Evolutionary conservation across 352 stramenopile species (phyloP).

Genomic region (Globisporangium megalacanthum): DNA sequence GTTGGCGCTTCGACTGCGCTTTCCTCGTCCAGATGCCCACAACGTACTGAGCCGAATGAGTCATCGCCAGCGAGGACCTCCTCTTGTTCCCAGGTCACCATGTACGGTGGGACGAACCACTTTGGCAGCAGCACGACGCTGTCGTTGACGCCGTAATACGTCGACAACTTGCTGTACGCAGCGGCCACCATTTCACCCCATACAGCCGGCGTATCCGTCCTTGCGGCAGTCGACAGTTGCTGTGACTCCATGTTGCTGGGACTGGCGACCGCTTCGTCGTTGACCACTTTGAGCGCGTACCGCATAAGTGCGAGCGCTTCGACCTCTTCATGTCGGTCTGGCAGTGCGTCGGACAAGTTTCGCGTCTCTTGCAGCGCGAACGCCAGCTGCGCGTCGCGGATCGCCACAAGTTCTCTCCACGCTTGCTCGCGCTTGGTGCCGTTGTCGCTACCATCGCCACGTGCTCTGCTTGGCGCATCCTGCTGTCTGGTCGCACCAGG

Average conservation of each 20-base stretch:
- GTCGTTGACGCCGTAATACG: not conserved
- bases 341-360: constrained; percentile 1
- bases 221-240: not conserved
- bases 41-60: not conserved
- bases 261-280: not conserved
- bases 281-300: not conserved
- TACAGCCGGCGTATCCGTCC: not conserved
- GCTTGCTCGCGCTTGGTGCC: not conserved
- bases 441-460: not conserved
- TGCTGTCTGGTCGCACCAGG: not conserved
- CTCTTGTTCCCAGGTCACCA: not conserved
- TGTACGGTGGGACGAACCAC: constrained; percentile 7
- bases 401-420: constrained; percentile 1
- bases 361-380: not conserved
- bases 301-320: not conserved
- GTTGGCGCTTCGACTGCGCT: not conserved
- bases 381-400: not conserved
- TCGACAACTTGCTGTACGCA: not conserved
- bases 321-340: not conserved
- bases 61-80: not conserved
- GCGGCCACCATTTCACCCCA: not conserved
- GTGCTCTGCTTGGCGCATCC: not conserved
- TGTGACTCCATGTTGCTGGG: not conserved
- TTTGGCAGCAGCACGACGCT: not conserved
- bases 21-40: not conserved